Evolutionary conservation across 202 grass and related monocot species (phyloP), one percentile per base, ranked within the genome.

Genomic region (Carex arenaria): DNA sequence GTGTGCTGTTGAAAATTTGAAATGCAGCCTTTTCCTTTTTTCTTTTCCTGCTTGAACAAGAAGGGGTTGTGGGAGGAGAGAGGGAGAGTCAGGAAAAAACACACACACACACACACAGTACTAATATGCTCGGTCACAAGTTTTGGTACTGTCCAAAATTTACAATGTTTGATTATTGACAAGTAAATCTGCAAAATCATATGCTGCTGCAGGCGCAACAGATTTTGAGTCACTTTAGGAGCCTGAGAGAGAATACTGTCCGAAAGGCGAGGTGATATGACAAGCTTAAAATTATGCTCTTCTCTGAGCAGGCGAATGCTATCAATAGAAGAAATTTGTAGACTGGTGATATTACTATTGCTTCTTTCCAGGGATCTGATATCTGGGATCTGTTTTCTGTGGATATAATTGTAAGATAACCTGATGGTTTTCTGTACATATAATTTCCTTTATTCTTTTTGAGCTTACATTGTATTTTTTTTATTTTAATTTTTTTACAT

Each of bases 151-250:
- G 40, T 47, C 38, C n/a, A 20, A 45, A 45, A 69, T 43, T 13
- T 69, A 15, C 36, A 20, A 69, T 56, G 5, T 56, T 76, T 56
- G 0, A 14, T 34, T 55, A 56, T 56, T 60, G 52, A 80, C 54
- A 69, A 60, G 43, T 34, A 72, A 61, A 32, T 55, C 13, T 54
- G 69, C 85, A 70, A 43, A 64, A 14, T 34, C 7, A 10, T 71
- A 32, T 82, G 66, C 18, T 64, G 55, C 54, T 83, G 79, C 84
- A 89, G 87, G 87, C 87, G 57, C 87, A 89, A 64, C 87, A 89
- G 79, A 85, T 89, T 75, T 81, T 89, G n/a, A 63, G 87, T 61
- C 87, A 89, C 71, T 89, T 89, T 59, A 76, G 87, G 45, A 89
- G 79, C 63, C 79, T 83, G 83, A 78, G 84, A 31, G 84, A 85